Base-by-base conservation (phyloP, 148 eudicot species). In the Pharnaceum exiguum region DNA sequence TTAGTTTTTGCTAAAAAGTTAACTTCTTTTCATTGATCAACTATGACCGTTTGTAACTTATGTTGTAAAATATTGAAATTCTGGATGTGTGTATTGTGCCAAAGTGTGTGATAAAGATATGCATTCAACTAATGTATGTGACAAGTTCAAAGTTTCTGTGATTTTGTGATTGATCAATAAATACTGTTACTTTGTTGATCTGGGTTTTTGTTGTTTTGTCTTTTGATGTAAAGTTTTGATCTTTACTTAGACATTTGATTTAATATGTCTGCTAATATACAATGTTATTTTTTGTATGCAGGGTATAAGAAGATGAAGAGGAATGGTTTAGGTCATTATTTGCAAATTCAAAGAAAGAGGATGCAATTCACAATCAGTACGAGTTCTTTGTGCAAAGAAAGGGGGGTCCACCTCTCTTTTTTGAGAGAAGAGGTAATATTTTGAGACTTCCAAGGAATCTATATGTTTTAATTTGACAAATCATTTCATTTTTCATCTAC, bases 271-370 rank as follows among this genome's bases (percentile, higher is more conserved):
- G 51, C 31, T 61, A 15, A 25, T 62, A n/a, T n/a, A n/a, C n/a
- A n/a, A n/a, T n/a, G n/a, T n/a, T n/a, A n/a, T n/a, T n/a, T n/a
- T n/a, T n/a, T n/a, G n/a, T n/a, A n/a, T n/a, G n/a, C n/a, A 90
- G 97, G 85, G 97, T 90, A 53, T 86, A 86, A 69, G 97, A 86
- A 15, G 97, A 90, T 42, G 89, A 86, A 16, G 97, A 90, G 59
- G 95, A 90, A 59, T 90, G 97, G 97, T 90, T 90, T 65, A 75
- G 97, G 51, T 81, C 86, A 43, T 83, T 90, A 53, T 90, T 90
- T 65, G 90, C 89, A 15, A 75, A 80, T 53, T 86, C 95, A 9
- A 84, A 72, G 64, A 90, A 90, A 68, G 97, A 90, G 72, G 97
- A 86, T 25, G 97, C 97, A 5, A 84, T 90, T 71, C 95, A 76